Base-by-base conservation (phyloP, 805 yeast species). In the Hanseniaspora jakobsenii region DNA sequence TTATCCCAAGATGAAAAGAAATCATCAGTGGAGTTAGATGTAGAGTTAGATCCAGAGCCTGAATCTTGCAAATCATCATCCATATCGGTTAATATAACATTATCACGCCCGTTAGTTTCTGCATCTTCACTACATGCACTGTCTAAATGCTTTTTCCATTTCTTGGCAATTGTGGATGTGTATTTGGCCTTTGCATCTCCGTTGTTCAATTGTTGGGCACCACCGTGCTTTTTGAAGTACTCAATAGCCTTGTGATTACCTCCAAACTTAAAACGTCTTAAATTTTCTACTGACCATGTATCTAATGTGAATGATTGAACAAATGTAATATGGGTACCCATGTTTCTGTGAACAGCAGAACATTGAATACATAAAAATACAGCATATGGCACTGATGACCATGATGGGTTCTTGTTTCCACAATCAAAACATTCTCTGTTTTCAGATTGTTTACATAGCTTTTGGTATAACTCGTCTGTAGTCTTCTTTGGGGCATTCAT, bases 351-450 rank as follows among this genome's bases (percentile, higher is more conserved):
- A 42, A 81, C 85, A 3, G 97, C 87, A 44, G 95, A 82, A 63
- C 98, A 91, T 61, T 91, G 94, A 49, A 87, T 71, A 67, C 98
- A 91, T 48, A 91, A 66, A 60, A 87, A 73, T 42, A 87, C 82
- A 46, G 96, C 98, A 63, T 84, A 89, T 12, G 97, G 95, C 45
- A 89, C 86, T 12, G 97, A 89, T 3, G 98, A 84, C 98, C 98
- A 91, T 0, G 97, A 85, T 29, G 98, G 97, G 61, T 87, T 87
- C 59, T 82, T 85, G 54, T 87, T 82, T 43, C 81, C 73, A 63
- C 98, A 91, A 60, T 91, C 98, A 64, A 91, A 89, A 65, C 98
- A 91, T 30, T 70, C 75, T 56, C 79, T 79, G 67, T 87, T 87
- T 37, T 85, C 81, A 66, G 57, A 48, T 54, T 74, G 72, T 14